Evolutionary conservation across 495 filamentous ascomycete genomes (phyloP).

Genomic region (Penicillium steckii): DNA sequence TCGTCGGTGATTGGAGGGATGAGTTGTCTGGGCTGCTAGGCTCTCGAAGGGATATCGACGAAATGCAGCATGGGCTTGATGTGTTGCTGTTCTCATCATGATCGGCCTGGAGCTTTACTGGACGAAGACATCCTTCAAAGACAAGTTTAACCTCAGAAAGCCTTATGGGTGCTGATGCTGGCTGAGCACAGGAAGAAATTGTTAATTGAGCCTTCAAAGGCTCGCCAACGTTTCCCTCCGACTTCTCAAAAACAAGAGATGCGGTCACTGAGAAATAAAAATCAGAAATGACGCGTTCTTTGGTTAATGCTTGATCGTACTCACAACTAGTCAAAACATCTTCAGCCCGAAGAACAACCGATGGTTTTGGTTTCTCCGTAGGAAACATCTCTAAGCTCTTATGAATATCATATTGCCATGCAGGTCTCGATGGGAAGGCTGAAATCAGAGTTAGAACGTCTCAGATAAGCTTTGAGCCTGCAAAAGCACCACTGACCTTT

Average conservation of each 20-base stretch:
- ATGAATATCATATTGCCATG: slow-evolving; percentile 73
- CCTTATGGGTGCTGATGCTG: slow-evolving; percentile 58
- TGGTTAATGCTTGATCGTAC: slow-evolving; percentile 16
- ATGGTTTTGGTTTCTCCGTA: slow-evolving; percentile 54
- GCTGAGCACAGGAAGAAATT: slow-evolving; percentile 67
- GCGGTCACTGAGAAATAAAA: slow-evolving; percentile 50
- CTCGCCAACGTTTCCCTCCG: slow-evolving; percentile 84
- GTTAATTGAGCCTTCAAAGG: slow-evolving; percentile 67
- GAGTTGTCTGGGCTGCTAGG: slow-evolving; percentile 28
- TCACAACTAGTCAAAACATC: slow-evolving; percentile 68
- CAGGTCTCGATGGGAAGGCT: slow-evolving; percentile 60
- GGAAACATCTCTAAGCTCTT: slow-evolving; percentile 60
- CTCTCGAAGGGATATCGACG: slow-evolving; percentile 35
- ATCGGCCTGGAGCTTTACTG: slow-evolving; percentile 46
- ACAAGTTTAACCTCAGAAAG: slow-evolving; percentile 63
- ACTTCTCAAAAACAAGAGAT: slow-evolving; percentile 69
- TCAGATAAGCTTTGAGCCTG: background rate
- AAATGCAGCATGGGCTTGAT: slow-evolving; percentile 23
- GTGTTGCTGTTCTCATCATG: slow-evolving; percentile 28
- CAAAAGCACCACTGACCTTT: slow-evolving; percentile 47
- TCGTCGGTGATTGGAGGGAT: slow-evolving; percentile 40
- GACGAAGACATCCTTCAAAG: slow-evolving; percentile 68
- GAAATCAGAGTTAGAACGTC: slow-evolving; percentile 13
- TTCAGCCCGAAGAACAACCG: slow-evolving; percentile 62
- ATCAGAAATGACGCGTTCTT: background rate